Evolutionary conservation across 139 green algal genomes (phyloP).

Genomic region (Tetratostichococcus sp.): DNA sequence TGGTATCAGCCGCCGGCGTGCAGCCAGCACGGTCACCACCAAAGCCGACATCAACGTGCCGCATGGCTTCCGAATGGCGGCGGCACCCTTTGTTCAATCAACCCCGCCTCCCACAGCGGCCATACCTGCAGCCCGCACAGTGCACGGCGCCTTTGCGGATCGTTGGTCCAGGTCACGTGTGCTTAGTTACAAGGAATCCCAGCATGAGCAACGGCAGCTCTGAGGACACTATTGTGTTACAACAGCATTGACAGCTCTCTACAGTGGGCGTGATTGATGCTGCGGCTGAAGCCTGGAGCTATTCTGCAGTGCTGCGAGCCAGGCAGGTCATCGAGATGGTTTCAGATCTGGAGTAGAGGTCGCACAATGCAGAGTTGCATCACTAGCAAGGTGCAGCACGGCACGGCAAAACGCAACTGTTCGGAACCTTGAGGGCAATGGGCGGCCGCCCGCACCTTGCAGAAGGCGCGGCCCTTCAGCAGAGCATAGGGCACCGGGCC

Average conservation of each 20-base stretch:
- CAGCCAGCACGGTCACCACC: too few species aligned
- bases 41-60: not conserved
- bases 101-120: conserved; percentile 31
- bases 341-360: too few species aligned
- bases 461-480: conserved; percentile 54
- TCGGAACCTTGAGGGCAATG: too few species aligned
- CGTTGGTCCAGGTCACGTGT: not conserved
- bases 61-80: not conserved
- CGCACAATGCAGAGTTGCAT: too few species aligned
- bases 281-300: too few species aligned
- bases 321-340: not conserved
- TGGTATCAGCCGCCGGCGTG: too few species aligned
- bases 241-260: too few species aligned
- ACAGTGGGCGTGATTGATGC: too few species aligned
- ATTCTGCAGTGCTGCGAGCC: not conserved
- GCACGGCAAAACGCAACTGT: too few species aligned
- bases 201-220: too few species aligned
- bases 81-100: conserved; percentile 26
- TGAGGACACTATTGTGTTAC: too few species aligned
- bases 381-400: not conserved
- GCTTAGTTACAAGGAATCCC: too few species aligned
- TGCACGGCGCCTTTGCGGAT: not conserved
- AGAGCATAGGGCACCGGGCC: conserved; percentile 67
- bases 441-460: conserved; percentile 27
- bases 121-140: conserved; percentile 32